Base-by-base conservation (phyloP, 768 basidiomycete genomes). In the Daedaleopsis sinensis region DNA sequence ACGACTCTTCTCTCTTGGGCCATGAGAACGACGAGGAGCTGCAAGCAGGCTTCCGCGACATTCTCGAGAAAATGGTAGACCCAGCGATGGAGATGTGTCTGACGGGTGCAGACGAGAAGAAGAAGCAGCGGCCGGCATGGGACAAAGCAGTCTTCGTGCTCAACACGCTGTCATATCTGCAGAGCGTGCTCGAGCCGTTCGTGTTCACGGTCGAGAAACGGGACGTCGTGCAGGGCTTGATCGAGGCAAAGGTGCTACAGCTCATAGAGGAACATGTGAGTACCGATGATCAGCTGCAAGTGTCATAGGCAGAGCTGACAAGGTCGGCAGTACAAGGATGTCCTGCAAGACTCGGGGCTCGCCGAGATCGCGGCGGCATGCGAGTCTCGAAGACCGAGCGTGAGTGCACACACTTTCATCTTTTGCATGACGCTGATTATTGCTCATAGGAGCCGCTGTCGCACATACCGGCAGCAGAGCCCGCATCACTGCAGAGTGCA, bases 241-340 rank as follows among this genome's bases (percentile, higher is more conserved):
- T 96, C 49, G 84, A 92, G 52, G 76, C 79, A 55, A 78, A 85
- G 58, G 86, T 93, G 0, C 74, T 79, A 46, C 72, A 74, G 8
- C 79, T 99, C 49, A 90, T 88, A 18, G 84, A 88, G 46, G 89
- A 95, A 69, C 96, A 99, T 73, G 96, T 95, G 69, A 61, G 90
- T 80, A 27, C 7, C 10, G 49, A 7, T 21, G 21, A 39, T 11
- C 13, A 18, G 18, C 18, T 15, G 21, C 21, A 24, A 27, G 36
- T n/a, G 12, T 52, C 49, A 49, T 9, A 2, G 10, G 21, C 24
- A 13, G 21, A 13, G 21, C 23, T 49, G 47, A 49, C 10, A 24
- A 7, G 5, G 23, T 4, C 19, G 23, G 49, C 70, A 86, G 84
- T 82, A 80, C 68, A 64, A 71, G 55, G 80, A 80, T 59, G 76